Evolutionary conservation across 1,284 basidiomycete species (phyloP).

Genomic region (Leccinum pachyderme): DNA sequence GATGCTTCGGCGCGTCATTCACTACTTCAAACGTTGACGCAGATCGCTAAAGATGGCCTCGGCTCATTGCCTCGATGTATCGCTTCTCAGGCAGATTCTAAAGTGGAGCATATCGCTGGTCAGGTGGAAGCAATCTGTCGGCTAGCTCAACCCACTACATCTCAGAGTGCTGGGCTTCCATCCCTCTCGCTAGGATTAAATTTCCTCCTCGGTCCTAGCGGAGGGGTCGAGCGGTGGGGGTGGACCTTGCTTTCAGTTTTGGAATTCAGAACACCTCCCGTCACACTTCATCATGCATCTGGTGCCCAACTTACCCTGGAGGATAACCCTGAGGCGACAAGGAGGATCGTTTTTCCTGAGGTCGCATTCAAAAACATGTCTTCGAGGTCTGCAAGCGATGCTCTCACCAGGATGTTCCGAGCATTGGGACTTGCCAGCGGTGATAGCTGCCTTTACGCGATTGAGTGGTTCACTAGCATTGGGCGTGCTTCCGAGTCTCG

Average conservation of each 20-base stretch:
- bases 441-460: constrained; percentile 66
- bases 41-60: constrained; percentile 61
- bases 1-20: constrained; percentile 40
- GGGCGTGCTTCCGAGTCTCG: constrained; percentile 46
- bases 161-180: constrained; percentile 28
- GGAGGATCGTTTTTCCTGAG: constrained; percentile 53
- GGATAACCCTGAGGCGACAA: constrained; percentile 37
- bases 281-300: constrained; percentile 47
- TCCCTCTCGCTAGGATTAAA: constrained; percentile 57
- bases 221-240: constrained; percentile 87
- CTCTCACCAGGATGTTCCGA: constrained; percentile 69
- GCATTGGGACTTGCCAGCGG: constrained; percentile 70
- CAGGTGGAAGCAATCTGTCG: constrained; percentile 72
- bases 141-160: constrained; percentile 34
- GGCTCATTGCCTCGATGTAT: constrained; percentile 75
- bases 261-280: constrained; percentile 60
- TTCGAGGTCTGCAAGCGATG: constrained; percentile 51
- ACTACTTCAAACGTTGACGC: constrained; percentile 53
- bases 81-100: constrained; percentile 64
- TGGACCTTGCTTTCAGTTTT: constrained; percentile 78
- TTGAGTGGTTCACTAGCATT: constrained; percentile 79
- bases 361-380: constrained; percentile 60
- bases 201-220: constrained; percentile 74
- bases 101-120: constrained; percentile 64
- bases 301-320: constrained; percentile 61